These are phyloP conservation scores for Spergularia marina DNA, from an alignment of 148 eudicot species.

Conservation along the genomic window DNA sequence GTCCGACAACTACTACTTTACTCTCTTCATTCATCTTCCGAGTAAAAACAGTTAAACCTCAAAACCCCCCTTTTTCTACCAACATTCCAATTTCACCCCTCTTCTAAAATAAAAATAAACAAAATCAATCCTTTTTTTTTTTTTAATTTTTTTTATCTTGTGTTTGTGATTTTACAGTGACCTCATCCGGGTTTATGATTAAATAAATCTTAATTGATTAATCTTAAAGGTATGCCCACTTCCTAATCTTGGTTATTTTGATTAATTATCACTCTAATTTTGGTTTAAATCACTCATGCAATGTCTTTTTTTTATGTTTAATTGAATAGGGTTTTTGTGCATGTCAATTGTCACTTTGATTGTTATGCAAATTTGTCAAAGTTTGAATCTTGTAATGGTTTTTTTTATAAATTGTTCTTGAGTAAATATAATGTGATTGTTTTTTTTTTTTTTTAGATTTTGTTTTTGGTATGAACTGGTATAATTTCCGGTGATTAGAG, in stretches of 20 bases:
- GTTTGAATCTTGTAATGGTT: background rate
- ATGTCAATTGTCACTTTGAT: background rate
- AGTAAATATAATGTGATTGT: background rate
- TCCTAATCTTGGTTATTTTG: background rate
- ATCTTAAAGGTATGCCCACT: conserved; percentile 2
- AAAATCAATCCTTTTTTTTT: background rate
- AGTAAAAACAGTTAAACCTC: too few species aligned
- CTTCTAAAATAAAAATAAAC: background rate
- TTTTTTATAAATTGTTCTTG: background rate
- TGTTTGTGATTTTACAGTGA: too few species aligned
- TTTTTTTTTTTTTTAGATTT: background rate
- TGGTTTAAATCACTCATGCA: background rate
- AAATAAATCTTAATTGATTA: background rate
- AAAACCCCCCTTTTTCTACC: too few species aligned
- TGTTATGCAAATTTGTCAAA: background rate
- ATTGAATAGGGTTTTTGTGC: conserved; percentile 11
- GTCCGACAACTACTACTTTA: too few species aligned
- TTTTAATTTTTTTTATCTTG: too few species aligned
- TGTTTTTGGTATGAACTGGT: background rate
- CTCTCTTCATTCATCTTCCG: background rate
- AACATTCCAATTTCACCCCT: background rate
- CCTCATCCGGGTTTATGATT: background rate
- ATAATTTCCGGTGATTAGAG: background rate
- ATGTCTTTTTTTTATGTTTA: background rate
- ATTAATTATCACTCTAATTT: background rate